These are phyloP conservation scores for Cladorrhinum sp. DNA, from an alignment of 2,329 filamentous ascomycete species.

Conservation along the genomic window DNA sequence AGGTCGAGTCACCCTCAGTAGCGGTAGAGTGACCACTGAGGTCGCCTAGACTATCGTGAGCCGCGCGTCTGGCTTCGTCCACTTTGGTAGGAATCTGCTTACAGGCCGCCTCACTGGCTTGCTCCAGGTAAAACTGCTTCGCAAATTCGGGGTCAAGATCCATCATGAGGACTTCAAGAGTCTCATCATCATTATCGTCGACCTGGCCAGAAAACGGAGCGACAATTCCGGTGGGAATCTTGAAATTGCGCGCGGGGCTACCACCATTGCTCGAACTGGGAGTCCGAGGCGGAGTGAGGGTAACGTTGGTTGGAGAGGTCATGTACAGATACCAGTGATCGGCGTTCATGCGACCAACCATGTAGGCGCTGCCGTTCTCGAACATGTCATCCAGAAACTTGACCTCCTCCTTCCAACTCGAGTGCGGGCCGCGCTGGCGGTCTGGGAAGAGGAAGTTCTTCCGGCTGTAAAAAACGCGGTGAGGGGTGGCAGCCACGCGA, in stretches of 20 bases:
- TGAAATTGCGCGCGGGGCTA: conserved; percentile 48
- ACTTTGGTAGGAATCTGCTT: conserved; percentile 70
- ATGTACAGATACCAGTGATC: conserved; percentile 99
- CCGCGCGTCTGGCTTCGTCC: conserved; percentile 59
- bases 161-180: conserved; percentile 70
- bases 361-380: conserved; percentile 89
- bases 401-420: conserved; percentile 97
- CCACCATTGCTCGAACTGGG: conserved; percentile 48
- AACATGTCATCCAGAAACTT: conserved; percentile 90
- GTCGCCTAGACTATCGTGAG: conserved; percentile 57
- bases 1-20: conserved; percentile 51
- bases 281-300: conserved; percentile 78
- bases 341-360: conserved; percentile 99
- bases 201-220: conserved; percentile 41
- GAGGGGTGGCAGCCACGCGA: conserved; percentile 76
- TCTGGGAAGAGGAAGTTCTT: conserved; percentile 98
- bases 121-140: conserved; percentile 66
- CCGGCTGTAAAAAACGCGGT: conserved; percentile 96
- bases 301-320: conserved; percentile 71
- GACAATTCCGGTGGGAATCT: conserved; percentile 49
- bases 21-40: conserved; percentile 38
- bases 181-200: conserved; percentile 66
- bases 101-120: conserved; percentile 86
- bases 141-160: conserved; percentile 66
- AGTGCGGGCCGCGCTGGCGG: conserved; percentile 88